Evolutionary conservation across 78 protist species (phyloP).

Genomic region (Dictyostelium intermedium): DNA sequence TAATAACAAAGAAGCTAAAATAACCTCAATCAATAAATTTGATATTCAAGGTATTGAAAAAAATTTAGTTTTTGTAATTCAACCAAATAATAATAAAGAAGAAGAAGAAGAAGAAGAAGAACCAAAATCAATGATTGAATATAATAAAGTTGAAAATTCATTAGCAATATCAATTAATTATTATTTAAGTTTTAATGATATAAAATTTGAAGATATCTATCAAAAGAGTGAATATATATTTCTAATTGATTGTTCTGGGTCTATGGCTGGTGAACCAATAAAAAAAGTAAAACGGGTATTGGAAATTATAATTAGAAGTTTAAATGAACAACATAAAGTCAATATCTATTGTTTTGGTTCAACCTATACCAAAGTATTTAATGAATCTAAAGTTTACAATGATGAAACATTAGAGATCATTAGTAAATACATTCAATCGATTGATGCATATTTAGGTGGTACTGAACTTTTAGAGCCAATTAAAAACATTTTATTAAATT

Average conservation of each 20-base stretch:
- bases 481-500: neutral
- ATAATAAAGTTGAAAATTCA: neutral
- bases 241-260: conserved; percentile 60
- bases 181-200: neutral
- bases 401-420: neutral
- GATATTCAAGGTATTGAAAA: too few relatives aligned
- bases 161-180: neutral
- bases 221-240: conserved; percentile 46
- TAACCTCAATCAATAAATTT: neutral
- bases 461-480: conserved; percentile 55
- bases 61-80: neutral
- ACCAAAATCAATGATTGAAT: neutral
- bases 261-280: conserved; percentile 25
- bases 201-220: neutral
- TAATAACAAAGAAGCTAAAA: neutral
- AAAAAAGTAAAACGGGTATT: neutral
- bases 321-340: conserved; percentile 1
- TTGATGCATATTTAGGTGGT: conserved; percentile 63
- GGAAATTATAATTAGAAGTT: conserved; percentile 38
- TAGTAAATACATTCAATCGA: neutral
- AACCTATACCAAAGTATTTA: neutral
- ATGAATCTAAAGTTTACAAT: neutral
- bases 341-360: conserved; percentile 53
- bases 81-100: neutral
- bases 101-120: too few relatives aligned